A percentile compares a stretch with the other conserved stretches of the same genome.
These are phyloP conservation scores for Lolium rigidum DNA, from an alignment of 176 grass and related monocot species.

Conservation along the genomic window DNA sequence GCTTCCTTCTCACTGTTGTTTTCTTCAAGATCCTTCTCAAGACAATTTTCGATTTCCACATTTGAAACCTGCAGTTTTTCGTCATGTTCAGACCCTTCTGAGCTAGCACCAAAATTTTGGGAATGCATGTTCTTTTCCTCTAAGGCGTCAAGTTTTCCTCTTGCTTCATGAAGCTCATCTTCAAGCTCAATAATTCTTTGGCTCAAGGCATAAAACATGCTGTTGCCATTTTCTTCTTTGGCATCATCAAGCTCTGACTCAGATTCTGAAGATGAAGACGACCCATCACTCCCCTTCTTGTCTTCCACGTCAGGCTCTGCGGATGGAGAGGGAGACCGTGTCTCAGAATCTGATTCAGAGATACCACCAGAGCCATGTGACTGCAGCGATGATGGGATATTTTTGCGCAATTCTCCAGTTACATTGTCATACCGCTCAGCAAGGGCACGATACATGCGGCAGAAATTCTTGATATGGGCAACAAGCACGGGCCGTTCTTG, in stretches of 20 bases:
- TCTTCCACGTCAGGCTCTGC: constrained; percentile 39
- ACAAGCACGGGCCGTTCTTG: constrained; percentile 64
- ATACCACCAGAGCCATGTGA: constrained; percentile 53
- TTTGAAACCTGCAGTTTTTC: constrained; percentile 48
- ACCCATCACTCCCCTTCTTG: constrained; percentile 71
- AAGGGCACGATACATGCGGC: constrained; percentile 74
- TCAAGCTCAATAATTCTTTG: constrained; percentile 79
- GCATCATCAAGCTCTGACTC: constrained; percentile 68
- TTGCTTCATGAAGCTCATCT: constrained; percentile 68
- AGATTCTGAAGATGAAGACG: constrained; percentile 78
- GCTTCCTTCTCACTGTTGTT: constrained; percentile 40
- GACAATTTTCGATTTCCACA: constrained; percentile 32
- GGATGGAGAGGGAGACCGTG: constrained; percentile 49
- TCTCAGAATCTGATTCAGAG: constrained; percentile 75
- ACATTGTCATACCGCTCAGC: constrained; percentile 79
- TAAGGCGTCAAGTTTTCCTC: constrained; percentile 55
- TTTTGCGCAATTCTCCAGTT: constrained; percentile 77
- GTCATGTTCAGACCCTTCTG: constrained; percentile 43
- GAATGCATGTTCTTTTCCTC: constrained; percentile 54
- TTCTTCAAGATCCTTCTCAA: constrained; percentile 60
- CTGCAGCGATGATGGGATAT: constrained; percentile 71
- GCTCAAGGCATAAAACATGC: constrained; percentile 61
- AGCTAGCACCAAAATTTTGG: constrained; percentile 33
- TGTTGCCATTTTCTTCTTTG: constrained; percentile 59
- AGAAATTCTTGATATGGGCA: constrained; percentile 66